Conservation (phyloP, 2,329 filamentous ascomycete genomes). For the Pseudogymnoascus sp. region DNA sequence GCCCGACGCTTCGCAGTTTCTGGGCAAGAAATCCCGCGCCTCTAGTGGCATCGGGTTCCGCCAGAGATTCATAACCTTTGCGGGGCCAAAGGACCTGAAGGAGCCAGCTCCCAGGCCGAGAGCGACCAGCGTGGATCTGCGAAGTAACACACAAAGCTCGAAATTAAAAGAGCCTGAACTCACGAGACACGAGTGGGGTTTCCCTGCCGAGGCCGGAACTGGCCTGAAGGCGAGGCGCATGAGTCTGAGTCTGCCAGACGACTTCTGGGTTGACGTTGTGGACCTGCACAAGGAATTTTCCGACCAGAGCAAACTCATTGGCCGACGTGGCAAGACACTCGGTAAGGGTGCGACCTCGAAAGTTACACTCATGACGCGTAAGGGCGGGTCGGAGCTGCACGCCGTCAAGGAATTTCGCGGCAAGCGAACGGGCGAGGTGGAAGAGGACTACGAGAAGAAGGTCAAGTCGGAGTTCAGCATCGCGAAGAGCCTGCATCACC, state of each 20-base stretch:
- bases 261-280: constrained; percentile 62
- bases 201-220: constrained; percentile 59
- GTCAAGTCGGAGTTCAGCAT: constrained; percentile 88
- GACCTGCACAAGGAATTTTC: constrained; percentile 63
- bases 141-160: constrained; percentile 11
- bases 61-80: constrained; percentile 19
- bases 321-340: constrained; percentile 63
- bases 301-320: constrained; percentile 60
- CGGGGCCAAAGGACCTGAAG: constrained; percentile 12
- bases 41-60: constrained; percentile 22
- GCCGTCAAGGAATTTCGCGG: constrained; percentile 83
- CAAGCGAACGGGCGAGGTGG: constrained; percentile 59
- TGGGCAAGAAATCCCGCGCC: constrained; percentile 37
- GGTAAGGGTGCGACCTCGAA: constrained; percentile 78
- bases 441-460: constrained; percentile 73
- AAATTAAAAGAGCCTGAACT: constrained; percentile 18
- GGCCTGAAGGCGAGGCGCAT: constrained; percentile 72
- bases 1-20: constrained; percentile 30
- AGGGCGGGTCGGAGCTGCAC: constrained; percentile 58
- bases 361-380: constrained; percentile 71
- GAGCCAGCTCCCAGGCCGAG: constrained; percentile 13
- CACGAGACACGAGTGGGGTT: constrained; percentile 45
- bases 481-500: constrained; percentile 74
- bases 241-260: constrained; percentile 64
- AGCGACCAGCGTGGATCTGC: constrained; percentile 23